Conservation (phyloP, 2,329 filamentous ascomycete genomes). For the Sarocladium oryzae region DNA sequence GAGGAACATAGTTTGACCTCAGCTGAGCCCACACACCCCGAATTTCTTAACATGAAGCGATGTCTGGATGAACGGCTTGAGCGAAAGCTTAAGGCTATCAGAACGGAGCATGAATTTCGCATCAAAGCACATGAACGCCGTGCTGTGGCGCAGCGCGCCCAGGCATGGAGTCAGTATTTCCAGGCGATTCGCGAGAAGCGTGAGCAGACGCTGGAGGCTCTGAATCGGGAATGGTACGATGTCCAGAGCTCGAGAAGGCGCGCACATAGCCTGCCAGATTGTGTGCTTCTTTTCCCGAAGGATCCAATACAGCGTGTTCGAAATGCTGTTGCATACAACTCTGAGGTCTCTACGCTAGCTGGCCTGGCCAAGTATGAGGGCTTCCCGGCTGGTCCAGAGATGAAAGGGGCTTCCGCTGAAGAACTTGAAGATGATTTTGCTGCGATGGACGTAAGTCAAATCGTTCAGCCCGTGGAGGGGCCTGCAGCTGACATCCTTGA, state of each 20-base stretch:
- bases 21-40: constrained; percentile 70
- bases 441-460: constrained; percentile 66
- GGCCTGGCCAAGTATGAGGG: constrained; percentile 92
- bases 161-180: constrained; percentile 85
- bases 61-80: constrained; percentile 77
- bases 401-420: constrained; percentile 62
- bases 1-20: constrained; percentile 57
- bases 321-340: constrained; percentile 88
- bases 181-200: constrained; percentile 79
- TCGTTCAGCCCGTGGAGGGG: not conserved
- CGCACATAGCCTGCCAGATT: constrained; percentile 74
- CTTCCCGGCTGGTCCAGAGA: constrained; percentile 88
- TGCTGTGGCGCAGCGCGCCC: constrained; percentile 74
- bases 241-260: constrained; percentile 84
- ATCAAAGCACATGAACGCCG: constrained; percentile 65
- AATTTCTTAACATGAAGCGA: constrained; percentile 84
- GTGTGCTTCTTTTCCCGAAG: constrained; percentile 72
- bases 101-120: constrained; percentile 67
- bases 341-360: constrained; percentile 84
- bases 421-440: constrained; percentile 84
- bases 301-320: constrained; percentile 70
- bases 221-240: constrained; percentile 87
- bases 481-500: constrained; percentile 15
- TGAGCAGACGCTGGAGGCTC: constrained; percentile 69
- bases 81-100: constrained; percentile 71